phyloP scores from a whole-genome alignment of 352 stramenopile genomes.

The Pythium angustatum region DNA sequence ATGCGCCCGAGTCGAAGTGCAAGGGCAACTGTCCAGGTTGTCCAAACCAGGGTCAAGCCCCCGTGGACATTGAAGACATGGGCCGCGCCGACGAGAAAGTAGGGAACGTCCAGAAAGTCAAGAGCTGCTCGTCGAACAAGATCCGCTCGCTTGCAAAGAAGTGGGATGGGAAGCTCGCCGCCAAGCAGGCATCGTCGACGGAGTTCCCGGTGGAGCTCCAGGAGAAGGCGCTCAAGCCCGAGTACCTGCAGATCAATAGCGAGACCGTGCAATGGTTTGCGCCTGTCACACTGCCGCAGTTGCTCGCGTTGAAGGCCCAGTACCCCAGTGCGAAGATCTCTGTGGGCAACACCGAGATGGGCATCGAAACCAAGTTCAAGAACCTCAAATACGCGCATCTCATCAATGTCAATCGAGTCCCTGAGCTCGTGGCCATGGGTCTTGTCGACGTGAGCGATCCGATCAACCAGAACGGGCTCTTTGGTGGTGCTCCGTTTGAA shows the following conservation, averaged over 20 bases:
- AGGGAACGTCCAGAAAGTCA: slow-evolving; percentile 39
- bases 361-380: slow-evolving; percentile 96
- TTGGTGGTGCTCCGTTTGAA: slow-evolving; percentile 39
- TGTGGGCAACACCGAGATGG: slow-evolving; percentile 96
- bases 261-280: slow-evolving; percentile 91
- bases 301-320: slow-evolving; percentile 88
- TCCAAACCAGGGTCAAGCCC: slow-evolving; percentile 53
- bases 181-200: slow-evolving; percentile 10
- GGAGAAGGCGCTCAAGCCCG: slow-evolving; percentile 47
- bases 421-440: slow-evolving; percentile 54
- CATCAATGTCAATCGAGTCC: slow-evolving; percentile 71
- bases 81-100: slow-evolving; percentile 20
- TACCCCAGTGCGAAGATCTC: slow-evolving; percentile 91
- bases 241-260: slow-evolving; percentile 70
- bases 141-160: slow-evolving; percentile 57
- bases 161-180: slow-evolving; percentile 29
- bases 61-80: slow-evolving; percentile 64
- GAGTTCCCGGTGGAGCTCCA: slow-evolving; percentile 67
- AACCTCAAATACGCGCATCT: slow-evolving; percentile 72
- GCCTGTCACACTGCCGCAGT: slow-evolving; percentile 85
- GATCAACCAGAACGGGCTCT: slow-evolving; percentile 54
- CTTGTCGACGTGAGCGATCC: slow-evolving; percentile 38
- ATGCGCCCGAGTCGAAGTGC: slow-evolving; percentile 60
- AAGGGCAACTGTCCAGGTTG: slow-evolving; percentile 67
- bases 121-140: slow-evolving; percentile 69